Conservation (phyloP, 129 eudicot genomes). For the Silybum marianum region DNA sequence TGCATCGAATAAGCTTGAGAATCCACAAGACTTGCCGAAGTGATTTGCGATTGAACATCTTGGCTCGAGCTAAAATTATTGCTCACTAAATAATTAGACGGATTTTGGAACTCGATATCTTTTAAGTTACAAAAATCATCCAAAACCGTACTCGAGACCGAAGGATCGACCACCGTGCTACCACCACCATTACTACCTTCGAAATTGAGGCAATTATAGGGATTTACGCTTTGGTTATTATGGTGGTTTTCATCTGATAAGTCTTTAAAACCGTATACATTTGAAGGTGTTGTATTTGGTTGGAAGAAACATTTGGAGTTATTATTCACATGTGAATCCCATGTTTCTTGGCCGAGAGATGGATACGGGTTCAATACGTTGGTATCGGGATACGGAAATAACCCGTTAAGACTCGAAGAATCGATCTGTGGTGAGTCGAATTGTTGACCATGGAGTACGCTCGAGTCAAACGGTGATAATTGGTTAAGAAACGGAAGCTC, state of each 20-base stretch:
- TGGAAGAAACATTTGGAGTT: slow-evolving; percentile 38
- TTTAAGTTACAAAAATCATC: slow-evolving; percentile 74
- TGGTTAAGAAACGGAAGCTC: slow-evolving; percentile 34
- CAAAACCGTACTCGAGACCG: slow-evolving; percentile 62
- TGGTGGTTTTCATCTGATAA: slow-evolving; percentile 54
- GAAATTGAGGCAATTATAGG: slow-evolving; percentile 75
- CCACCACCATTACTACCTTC: slow-evolving; percentile 79
- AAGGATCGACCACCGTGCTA: slow-evolving; percentile 76
- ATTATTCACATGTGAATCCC: slow-evolving; percentile 57
- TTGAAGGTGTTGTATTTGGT: slow-evolving; percentile 33
- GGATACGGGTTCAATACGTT: slow-evolving; percentile 49
- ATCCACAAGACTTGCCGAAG: slow-evolving; percentile 81
- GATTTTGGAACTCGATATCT: slow-evolving; percentile 63
- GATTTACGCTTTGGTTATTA: slow-evolving; percentile 46
- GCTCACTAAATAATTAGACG: slow-evolving; percentile 71
- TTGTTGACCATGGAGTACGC: slow-evolving; percentile 44
- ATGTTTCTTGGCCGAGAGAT: slow-evolving; percentile 47
- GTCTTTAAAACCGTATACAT: slow-evolving; percentile 53
- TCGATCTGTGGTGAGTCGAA: slow-evolving; percentile 51
- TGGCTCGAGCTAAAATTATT: slow-evolving; percentile 80
- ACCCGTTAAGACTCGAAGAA: slow-evolving; percentile 45
- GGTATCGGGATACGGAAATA: slow-evolving; percentile 48
- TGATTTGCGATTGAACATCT: slow-evolving; percentile 94
- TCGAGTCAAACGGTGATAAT: slow-evolving; percentile 47
- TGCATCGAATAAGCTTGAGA: slow-evolving; percentile 88